Evolutionary conservation across 805 yeast species (phyloP), one percentile per base, ranked within the genome.

Genomic region (Ogataea saltuana): DNA sequence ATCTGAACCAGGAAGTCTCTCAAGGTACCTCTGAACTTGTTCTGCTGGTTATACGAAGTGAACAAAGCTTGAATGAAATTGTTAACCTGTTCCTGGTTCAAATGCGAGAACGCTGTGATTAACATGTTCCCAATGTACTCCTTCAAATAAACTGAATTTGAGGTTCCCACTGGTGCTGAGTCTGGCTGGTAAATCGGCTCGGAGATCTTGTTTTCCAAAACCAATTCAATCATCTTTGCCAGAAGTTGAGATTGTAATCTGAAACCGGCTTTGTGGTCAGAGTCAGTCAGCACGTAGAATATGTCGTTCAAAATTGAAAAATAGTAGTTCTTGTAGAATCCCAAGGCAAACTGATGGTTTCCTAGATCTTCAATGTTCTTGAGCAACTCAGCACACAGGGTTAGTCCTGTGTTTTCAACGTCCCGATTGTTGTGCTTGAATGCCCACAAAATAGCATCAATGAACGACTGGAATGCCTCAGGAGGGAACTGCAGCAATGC

Each of bases 251-350:
- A 76, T 69, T 93, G 99, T 54, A 82, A 76, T 49, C 84, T 79
- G 71, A 93, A 93, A 1, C 98, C 98, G 20, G 98, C 88, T 69
- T 93, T 91, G 67, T 93, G 99, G 66, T 93, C 99, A 7, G 97
- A 83, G 64, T 93, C 98, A 3, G 99, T 93, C 44, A 93, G 75
- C 23, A 93, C 98, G 58, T 78, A 86, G 63, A 93, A 93, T 1
- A 95, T 85, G 64, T 93, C 99, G 45, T 93, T 81, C 49, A 93
- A 76, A 45, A 93, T 88, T 39, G 88, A 84, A 74, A 88, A 85
- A 64, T 85, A 90, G 63, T 85, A 93, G 61, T 83, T 88, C 62
- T 84, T 82, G 71, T 87, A 93, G 61, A 93, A 93, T 18, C 87
- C 90, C 56, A 82, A 78, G 4, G 95, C 82, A 58, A 91, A 87